Conservation (phyloP, 2,329 filamentous ascomycete species). For the Alternaria triticimaculans region DNA sequence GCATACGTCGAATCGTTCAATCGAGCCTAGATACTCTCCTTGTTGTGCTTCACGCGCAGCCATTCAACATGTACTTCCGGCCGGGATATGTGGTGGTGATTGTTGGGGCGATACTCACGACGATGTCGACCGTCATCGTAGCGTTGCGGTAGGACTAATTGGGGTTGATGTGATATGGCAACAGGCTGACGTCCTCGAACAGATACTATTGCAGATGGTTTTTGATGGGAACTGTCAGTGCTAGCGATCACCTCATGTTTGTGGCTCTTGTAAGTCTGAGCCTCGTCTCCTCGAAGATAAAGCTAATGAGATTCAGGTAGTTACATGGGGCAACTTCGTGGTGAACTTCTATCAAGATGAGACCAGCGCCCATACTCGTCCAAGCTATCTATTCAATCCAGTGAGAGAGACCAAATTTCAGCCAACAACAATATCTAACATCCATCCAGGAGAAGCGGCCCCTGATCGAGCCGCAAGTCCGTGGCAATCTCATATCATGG, state of each 20-base stretch:
- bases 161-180: not conserved
- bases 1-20: constrained; percentile 1
- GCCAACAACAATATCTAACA: constrained; percentile 9
- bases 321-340: constrained; percentile 47
- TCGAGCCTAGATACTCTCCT: not conserved
- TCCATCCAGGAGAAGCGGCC: constrained; percentile 36
- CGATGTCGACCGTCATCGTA: constrained; percentile 43
- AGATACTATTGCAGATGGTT: constrained; percentile 47
- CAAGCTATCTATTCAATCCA: constrained; percentile 34
- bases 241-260: constrained; percentile 46
- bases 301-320: constrained; percentile 30
- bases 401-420: constrained; percentile 17
- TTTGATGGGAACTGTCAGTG: constrained; percentile 38
- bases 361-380: constrained; percentile 32
- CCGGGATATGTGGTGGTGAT: constrained; percentile 45
- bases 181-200: constrained; percentile 6
- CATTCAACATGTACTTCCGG: constrained; percentile 33
- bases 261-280: constrained; percentile 35
- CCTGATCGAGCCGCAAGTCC: constrained; percentile 28
- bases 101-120: constrained; percentile 43
- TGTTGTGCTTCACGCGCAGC: constrained; percentile 1
- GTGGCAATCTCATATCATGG: constrained; percentile 42
- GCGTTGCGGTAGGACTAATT: constrained; percentile 34
- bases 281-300: not conserved
- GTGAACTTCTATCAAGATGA: constrained; percentile 47